Evolutionary conservation across 2,329 filamentous ascomycete species (phyloP).

Genomic region (Grosmannia penicillata): DNA sequence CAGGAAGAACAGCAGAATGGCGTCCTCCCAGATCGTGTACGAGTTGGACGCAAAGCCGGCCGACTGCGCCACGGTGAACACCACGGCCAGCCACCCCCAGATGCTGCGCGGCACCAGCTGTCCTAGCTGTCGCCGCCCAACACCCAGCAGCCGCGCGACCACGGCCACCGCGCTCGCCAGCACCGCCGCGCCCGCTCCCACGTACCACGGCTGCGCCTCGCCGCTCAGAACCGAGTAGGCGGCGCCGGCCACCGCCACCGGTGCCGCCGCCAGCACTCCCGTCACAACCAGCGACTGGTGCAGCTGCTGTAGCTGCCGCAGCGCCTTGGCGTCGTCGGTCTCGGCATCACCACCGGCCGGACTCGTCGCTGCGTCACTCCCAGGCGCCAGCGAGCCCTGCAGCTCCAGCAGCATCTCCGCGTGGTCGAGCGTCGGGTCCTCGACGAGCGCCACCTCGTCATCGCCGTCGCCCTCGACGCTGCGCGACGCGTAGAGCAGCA

Average conservation of each 20-base stretch:
- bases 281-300: slow-evolving; percentile 23
- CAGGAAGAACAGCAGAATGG: slow-evolving; percentile 83
- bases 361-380: not conserved
- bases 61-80: slow-evolving; percentile 79
- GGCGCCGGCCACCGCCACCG: slow-evolving; percentile 7
- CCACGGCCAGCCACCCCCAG: slow-evolving; percentile 76
- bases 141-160: slow-evolving; percentile 25
- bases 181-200: slow-evolving; percentile 25
- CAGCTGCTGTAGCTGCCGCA: slow-evolving; percentile 31
- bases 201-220: slow-evolving; percentile 17
- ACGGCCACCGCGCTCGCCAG: slow-evolving; percentile 29
- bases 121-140: slow-evolving; percentile 23
- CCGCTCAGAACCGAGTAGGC: no score
- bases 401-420: slow-evolving; percentile 44
- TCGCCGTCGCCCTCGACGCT: slow-evolving; percentile 28
- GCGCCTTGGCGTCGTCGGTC: slow-evolving; percentile 41
- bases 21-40: slow-evolving; percentile 97
- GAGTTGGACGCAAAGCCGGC: slow-evolving; percentile 93
- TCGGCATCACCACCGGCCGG: slow-evolving; percentile 24
- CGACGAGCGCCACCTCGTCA: slow-evolving; percentile 20
- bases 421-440: slow-evolving; percentile 42
- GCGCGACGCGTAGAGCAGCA: slow-evolving; percentile 58
- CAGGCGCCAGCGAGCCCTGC: slow-evolving; percentile 13
- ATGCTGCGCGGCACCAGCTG: slow-evolving; percentile 55
- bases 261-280: slow-evolving; percentile 20